Conservation (phyloP, 2,329 filamentous ascomycete genomes). For the Cercospora sp. region DNA sequence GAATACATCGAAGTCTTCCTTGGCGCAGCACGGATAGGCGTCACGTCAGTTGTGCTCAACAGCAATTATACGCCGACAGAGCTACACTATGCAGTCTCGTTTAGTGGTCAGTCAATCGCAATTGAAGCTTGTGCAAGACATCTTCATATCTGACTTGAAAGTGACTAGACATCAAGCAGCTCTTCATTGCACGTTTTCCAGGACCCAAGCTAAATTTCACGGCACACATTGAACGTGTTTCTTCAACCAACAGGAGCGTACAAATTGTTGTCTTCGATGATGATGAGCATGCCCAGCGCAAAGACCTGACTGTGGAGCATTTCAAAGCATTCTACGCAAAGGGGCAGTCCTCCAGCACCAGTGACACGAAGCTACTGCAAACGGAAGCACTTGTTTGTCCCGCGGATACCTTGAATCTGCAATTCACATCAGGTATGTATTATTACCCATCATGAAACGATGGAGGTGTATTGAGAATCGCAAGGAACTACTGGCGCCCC, state of each 20-base stretch:
- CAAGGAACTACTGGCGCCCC: background rate
- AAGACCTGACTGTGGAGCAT: background rate
- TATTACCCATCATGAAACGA: background rate
- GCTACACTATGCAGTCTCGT: background rate
- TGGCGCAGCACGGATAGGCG: background rate
- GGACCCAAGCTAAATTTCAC: background rate
- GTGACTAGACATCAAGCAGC: background rate
- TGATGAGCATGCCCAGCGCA: background rate
- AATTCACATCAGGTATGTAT: background rate
- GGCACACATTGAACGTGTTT: background rate
- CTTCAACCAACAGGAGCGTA: background rate
- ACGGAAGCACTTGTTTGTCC: background rate
- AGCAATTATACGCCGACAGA: background rate
- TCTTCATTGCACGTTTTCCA: background rate
- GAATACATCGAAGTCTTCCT: background rate
- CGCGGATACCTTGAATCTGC: background rate
- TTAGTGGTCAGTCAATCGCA: background rate
- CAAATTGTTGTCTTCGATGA: background rate
- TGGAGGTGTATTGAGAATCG: background rate
- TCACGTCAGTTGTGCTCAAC: background rate
- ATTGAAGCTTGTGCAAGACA: background rate
- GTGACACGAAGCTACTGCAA: background rate
- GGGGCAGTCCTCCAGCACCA: background rate
- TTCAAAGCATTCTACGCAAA: background rate
- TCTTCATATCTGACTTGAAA: background rate